These are phyloP conservation scores for Fusarium verrucosum DNA, from an alignment of 2,329 filamentous ascomycete genomes.

Conservation along the genomic window DNA sequence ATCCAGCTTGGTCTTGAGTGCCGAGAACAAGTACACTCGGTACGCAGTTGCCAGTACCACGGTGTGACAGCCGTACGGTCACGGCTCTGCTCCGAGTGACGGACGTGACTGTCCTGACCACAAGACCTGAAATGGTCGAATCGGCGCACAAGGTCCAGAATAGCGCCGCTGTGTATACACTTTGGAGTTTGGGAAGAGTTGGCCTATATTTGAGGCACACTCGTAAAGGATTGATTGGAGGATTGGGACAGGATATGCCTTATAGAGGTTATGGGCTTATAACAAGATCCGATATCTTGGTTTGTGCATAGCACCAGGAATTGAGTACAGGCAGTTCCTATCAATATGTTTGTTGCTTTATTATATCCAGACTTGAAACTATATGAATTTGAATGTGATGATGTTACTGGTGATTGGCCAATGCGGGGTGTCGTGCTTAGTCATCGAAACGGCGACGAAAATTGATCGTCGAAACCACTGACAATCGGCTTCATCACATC, in stretches of 20 bases:
- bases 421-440: conserved; percentile 34
- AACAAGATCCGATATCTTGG: conserved; percentile 38
- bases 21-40: conserved; percentile 31
- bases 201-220: conserved; percentile 27
- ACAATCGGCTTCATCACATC: conserved; percentile 29
- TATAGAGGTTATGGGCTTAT: conserved; percentile 34
- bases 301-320: conserved; percentile 31
- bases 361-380: background rate
- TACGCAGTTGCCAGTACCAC: conserved; percentile 39
- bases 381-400: background rate
- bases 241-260: conserved; percentile 20
- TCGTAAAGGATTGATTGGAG: conserved; percentile 32
- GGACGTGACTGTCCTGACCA: conserved; percentile 44
- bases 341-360: conserved; percentile 22
- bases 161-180: conserved; percentile 27
- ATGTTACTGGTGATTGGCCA: conserved; percentile 28
- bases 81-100: conserved; percentile 37
- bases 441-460: conserved; percentile 35
- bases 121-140: conserved; percentile 44
- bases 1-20: conserved; percentile 25
- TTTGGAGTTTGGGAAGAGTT: conserved; percentile 35
- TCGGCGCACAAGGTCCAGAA: conserved; percentile 31
- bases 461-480: conserved; percentile 30
- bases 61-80: conserved; percentile 47
- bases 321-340: conserved; percentile 37